Conservation (phyloP, 78 protist genomes). For the slime mould (Dictyostelium discoideum) region dicty_2.7 NC_007088.5:1046001-1046500, state of each 20-base stretch:
- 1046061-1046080: slow-evolving; percentile 29
- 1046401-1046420: slow-evolving; percentile 58
- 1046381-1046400: slow-evolving; percentile 46
- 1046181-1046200: slow-evolving; percentile 26
- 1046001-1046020: slow-evolving; percentile 52
- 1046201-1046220: slow-evolving; percentile 19
- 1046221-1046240: neutral
- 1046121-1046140: slow-evolving; percentile 58
- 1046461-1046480: slow-evolving; percentile 34
- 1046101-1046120: slow-evolving; percentile 7
- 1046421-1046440: slow-evolving; percentile 59
- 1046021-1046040: slow-evolving; percentile 22
- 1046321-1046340: neutral
- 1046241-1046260: slow-evolving; percentile 8
- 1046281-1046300: slow-evolving; percentile 51
- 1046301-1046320: slow-evolving; percentile 51
- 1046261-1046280: slow-evolving; percentile 5
- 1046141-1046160: slow-evolving; percentile 31
- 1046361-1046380: slow-evolving; percentile 32
- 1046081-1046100: slow-evolving; percentile 12
- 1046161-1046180: slow-evolving; percentile 54
- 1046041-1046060: neutral
- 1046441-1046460: slow-evolving; percentile 79
- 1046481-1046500: slow-evolving; percentile 5
- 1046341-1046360: neutral